Percentiles rank a stretch among this genome's conserved stretches.
Evolutionary conservation across 768 basidiomycete species (phyloP).

Genomic region (Trametes villosa): DNA sequence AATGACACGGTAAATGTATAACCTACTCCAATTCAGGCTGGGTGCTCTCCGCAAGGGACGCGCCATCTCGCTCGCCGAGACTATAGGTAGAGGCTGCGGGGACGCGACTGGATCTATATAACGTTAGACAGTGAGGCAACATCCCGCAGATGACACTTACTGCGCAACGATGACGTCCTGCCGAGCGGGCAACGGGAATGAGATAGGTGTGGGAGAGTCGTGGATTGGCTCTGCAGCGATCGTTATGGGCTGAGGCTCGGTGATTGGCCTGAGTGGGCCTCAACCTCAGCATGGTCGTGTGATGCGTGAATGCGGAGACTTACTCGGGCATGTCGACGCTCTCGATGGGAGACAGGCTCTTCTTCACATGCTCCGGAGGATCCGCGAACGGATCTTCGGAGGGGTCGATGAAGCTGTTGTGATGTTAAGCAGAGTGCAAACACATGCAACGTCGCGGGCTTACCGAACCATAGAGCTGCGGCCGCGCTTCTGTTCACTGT

Average conservation of each 20-base stretch:
- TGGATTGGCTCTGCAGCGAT: conserved; percentile 1
- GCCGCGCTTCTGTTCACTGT: conserved; percentile 27
- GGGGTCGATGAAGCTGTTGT: conserved; percentile 18
- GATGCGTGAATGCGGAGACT: background rate
- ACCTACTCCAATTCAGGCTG: conserved; percentile 26
- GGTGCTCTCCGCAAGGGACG: conserved; percentile 6
- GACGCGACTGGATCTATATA: conserved; percentile 21
- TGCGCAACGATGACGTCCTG: conserved; percentile 45
- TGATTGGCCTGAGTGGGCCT: background rate
- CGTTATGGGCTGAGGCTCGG: background rate
- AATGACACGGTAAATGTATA: background rate
- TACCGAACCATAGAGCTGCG: conserved; percentile 35
- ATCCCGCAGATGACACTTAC: conserved; percentile 15
- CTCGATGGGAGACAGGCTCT: conserved; percentile 33
- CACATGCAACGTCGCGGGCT: background rate
- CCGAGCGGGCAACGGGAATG: conserved; percentile 49
- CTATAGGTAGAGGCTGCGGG: conserved; percentile 24
- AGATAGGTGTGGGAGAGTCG: conserved; percentile 32
- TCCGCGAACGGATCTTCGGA: conserved; percentile 35
- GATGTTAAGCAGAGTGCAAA: background rate
- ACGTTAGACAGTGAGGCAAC: background rate
- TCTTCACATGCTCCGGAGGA: conserved; percentile 20
- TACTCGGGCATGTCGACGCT: conserved; percentile 41
- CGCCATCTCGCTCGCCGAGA: conserved; percentile 20
- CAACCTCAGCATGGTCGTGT: background rate